Evolutionary conservation across 345 rosid genomes (phyloP).

Genomic region (Melaleuca quinquenervia): DNA sequence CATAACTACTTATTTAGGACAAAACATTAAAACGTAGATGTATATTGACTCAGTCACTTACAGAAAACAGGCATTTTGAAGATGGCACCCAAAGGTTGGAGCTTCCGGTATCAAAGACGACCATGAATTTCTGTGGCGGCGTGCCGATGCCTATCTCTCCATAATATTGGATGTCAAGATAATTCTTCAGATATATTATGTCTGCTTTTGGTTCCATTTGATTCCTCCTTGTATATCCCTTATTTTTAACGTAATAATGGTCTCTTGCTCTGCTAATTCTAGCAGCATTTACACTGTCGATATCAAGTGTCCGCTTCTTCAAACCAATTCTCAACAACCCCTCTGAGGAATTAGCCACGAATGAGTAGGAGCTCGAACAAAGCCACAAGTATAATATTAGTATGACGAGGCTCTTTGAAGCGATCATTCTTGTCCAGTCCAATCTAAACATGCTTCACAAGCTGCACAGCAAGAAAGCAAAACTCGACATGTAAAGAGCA

Average conservation of each 20-base stretch:
- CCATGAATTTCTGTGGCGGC: constrained; percentile 44
- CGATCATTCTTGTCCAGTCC: background rate
- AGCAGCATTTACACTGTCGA: constrained; percentile 21
- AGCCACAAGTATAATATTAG: constrained; percentile 14
- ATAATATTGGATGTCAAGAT: constrained; percentile 43
- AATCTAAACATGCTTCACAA: constrained; percentile 7
- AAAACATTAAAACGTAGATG: background rate
- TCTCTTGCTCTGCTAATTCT: constrained; percentile 6
- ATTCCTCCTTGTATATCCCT: background rate
- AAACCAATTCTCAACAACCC: constrained; percentile 31
- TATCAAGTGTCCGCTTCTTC: constrained; percentile 26
- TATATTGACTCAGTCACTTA: constrained; percentile 7
- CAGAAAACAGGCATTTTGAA: constrained; percentile 46
- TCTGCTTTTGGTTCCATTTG: constrained; percentile 2
- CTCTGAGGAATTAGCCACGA: constrained; percentile 4
- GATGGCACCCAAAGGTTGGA: constrained; percentile 65
- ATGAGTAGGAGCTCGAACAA: constrained; percentile 13
- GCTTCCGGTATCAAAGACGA: constrained; percentile 52
- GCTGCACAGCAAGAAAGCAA: background rate
- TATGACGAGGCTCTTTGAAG: background rate
- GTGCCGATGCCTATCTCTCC: constrained; percentile 60
- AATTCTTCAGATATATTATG: constrained; percentile 40
- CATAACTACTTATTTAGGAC: too few species aligned
- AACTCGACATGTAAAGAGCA: background rate
- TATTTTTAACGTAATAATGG: background rate